Evolutionary conservation across 305 asterid species (phyloP), one percentile per base, ranked within the genome.

Genomic region (Striga hermonthica): DNA sequence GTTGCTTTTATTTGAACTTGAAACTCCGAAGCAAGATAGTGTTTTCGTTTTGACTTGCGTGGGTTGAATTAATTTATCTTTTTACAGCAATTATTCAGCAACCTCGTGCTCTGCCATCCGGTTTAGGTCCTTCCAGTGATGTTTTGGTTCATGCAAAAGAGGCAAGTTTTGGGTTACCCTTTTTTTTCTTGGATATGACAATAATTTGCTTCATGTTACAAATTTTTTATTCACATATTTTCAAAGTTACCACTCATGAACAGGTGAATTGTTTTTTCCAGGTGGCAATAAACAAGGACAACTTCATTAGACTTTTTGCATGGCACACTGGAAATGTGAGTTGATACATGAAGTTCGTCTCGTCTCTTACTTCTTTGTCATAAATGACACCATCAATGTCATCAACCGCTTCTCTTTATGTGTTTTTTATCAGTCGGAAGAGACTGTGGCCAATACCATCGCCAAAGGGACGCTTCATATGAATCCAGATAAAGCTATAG

Each of bases 271-370:
- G 65, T 64, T 75, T 70, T 80, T 74, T 52, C 78, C 31, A 91
- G 98, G 92, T 78, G 22, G 75, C 85, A 55, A 62, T 75, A 65
- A 81, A 85, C 78, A 81, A 95, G 74, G 96, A 91, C 72, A 76
- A 37, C 57, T 85, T 86, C 45, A 89, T 89, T 65, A 64, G 79
- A 75, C 96, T 91, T 65, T 54, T 91, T 48, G 90, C 96, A 8
- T 78, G 80, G 81, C 98, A 89, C 81, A 89, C 96, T 60, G 95
- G 81, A 80, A 86, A 86, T 53, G 98, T 91, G 73, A 86, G 98
- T 81, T 67, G 70, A 69, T 55, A 9, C 38, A 7, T 59, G 15
- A 50, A 15, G 57, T 47, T 28, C n/a, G 9, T 61, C 13, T 68
- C n/a, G n/a, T n/a, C n/a, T 53, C 52, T 35, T 63, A 15, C 39